Conservation (phyloP, 441 rosid genomes). For the Corymbia calophylla region DNA sequence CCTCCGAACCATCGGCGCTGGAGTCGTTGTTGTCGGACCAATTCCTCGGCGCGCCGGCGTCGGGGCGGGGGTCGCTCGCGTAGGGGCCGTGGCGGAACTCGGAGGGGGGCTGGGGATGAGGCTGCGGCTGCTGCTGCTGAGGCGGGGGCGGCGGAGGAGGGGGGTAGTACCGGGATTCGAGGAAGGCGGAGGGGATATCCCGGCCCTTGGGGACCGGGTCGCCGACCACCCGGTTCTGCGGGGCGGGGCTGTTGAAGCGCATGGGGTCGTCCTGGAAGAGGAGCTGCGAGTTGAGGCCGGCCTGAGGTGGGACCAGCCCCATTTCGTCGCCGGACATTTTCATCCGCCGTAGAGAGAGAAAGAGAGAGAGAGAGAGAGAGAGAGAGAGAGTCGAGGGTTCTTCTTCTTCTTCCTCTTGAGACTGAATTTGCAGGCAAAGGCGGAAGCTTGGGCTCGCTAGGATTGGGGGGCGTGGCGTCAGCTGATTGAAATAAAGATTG, state of each 20-base stretch:
- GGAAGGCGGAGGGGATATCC: constrained; percentile 41
- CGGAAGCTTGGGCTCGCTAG: not conserved
- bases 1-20: constrained; percentile 49
- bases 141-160: constrained; percentile 26
- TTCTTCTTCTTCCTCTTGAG: not conserved
- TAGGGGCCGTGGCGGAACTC: constrained; percentile 24
- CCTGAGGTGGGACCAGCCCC: constrained; percentile 12
- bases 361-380: not conserved
- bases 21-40: constrained; percentile 34
- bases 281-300: constrained; percentile 35
- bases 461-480: not conserved
- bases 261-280: constrained; percentile 44
- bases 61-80: not conserved
- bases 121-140: constrained; percentile 20
- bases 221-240: not conserved
- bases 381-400: not conserved
- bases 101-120: constrained; percentile 10
- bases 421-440: not conserved
- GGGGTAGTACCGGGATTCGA: constrained; percentile 42
- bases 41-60: constrained; percentile 8
- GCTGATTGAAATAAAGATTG: not conserved
- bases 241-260: constrained; percentile 27
- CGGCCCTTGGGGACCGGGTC: constrained; percentile 32
- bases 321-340: constrained; percentile 42
- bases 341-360: not conserved